Evolutionary conservation across 2,329 filamentous ascomycete genomes (phyloP), one percentile per base, ranked within the genome.

Genomic region (Amauroascus niger): DNA sequence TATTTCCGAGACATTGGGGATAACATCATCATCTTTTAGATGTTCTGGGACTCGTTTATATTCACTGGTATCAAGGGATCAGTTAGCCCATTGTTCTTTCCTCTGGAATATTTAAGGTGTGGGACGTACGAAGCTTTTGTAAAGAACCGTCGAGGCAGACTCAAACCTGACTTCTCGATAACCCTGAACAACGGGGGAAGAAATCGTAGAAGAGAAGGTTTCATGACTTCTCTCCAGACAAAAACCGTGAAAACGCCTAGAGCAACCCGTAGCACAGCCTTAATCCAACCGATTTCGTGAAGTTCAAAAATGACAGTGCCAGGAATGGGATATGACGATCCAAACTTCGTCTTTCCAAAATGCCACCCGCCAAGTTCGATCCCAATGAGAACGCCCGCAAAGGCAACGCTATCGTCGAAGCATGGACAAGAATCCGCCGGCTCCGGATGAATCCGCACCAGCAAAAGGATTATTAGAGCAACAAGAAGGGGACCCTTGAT

Each of bases 341-440:
- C 74, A 61, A 74, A 76, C 11, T 69, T 68, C 6, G 81, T 81
- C 52, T 77, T 78, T 1, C 79, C 79, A 62, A 87, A 88, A 63
- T 89, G 87, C 91, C 90, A 97, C 6, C 82, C 84, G 8, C 87
- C 91, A 56, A 87, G 71, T 63, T 94, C 86, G 45, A 88, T 75
- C 0, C 93, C 93, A 62, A 96, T 87, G 52, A 95, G 78, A 20
- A 96, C 90, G 1, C 88, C 91, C 18, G 88, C 84, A 69, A 97
- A 97, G 2, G 90, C 84, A 47, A 97, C 88, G 62, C 88, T 95
- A 71, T 97, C 91, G 66, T 97, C 91, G 65, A 94, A 97, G 69
- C 91, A 97, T 3, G 91, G 91, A 61, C 93, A 98, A 67, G 96
- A 88, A 67, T 98, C 93, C 1, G 89, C 93, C 0, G 93, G 93